A percentile compares a stretch with the other conserved stretches of the same genome.
Conservation (phyloP, 192 early-diverging fungal species). For the Jimgerdemannia flammicorona region DNA sequence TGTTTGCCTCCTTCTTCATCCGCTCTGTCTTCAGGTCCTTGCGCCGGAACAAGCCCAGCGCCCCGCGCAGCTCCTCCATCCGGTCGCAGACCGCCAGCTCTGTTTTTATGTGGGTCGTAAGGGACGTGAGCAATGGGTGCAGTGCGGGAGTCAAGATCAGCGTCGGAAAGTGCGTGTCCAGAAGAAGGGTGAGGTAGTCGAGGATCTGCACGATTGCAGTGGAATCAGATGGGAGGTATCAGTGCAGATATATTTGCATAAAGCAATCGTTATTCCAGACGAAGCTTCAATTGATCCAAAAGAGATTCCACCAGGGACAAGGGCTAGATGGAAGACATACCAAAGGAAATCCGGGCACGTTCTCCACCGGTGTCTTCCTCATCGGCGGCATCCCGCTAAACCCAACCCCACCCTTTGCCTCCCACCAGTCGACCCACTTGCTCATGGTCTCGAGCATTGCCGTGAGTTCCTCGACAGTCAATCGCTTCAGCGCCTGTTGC, state of each 20-base stretch:
- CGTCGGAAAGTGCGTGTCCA: slow-evolving; percentile 1
- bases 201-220: neutral
- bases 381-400: neutral
- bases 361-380: neutral
- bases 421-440: neutral
- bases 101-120: neutral
- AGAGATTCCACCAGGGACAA: neutral
- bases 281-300: neutral
- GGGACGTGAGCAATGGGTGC: neutral
- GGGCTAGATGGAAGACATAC: neutral
- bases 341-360: neutral
- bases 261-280: neutral
- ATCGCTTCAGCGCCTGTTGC: neutral
- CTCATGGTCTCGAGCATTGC: neutral
- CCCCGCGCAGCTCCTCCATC: neutral
- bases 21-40: neutral
- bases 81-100: neutral
- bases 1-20: neutral
- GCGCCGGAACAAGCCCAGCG: neutral
- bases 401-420: neutral
- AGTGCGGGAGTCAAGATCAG: neutral
- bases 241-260: neutral
- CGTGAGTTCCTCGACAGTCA: neutral
- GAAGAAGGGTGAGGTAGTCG: neutral
- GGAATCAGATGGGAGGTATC: neutral